Percentiles rank a stretch among this genome's conserved stretches.
Conservation (phyloP, 2,329 filamentous ascomycete genomes). For the Sodiomyces alkalinus region DNA sequence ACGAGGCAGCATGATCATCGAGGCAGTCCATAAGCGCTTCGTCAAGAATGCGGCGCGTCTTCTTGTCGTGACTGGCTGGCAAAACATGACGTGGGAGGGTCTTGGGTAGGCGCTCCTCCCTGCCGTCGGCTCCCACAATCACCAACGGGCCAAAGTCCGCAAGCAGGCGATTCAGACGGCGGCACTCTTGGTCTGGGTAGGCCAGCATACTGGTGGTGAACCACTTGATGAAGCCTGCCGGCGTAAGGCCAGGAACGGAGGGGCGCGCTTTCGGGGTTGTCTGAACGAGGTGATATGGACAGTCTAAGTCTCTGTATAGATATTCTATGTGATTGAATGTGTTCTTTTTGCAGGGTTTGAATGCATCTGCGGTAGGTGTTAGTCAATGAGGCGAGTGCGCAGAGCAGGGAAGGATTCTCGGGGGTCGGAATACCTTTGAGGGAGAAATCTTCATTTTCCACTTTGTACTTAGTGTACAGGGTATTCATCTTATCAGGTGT, state of each 20-base stretch:
- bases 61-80: constrained; percentile 40
- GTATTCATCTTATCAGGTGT: constrained; percentile 59
- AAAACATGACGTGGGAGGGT: constrained; percentile 62
- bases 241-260: constrained; percentile 48
- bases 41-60: constrained; percentile 44
- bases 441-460: constrained; percentile 48
- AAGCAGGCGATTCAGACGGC: constrained; percentile 53
- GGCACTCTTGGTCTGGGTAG: constrained; percentile 60
- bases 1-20: constrained; percentile 6
- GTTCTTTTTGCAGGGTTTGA: constrained; percentile 25
- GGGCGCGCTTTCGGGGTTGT: constrained; percentile 33
- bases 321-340: constrained; percentile 36
- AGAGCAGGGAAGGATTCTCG: background rate
- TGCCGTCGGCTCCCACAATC: constrained; percentile 37
- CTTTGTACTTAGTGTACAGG: constrained; percentile 54
- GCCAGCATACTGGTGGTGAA: constrained; percentile 58
- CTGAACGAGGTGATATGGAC: constrained; percentile 52
- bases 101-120: constrained; percentile 61
- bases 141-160: constrained; percentile 43
- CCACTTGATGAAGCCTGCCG: constrained; percentile 55
- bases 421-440: background rate
- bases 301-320: constrained; percentile 38
- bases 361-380: constrained; percentile 26
- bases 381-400: background rate
- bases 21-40: constrained; percentile 36